Evolutionary conservation across 768 basidiomycete genomes (phyloP), one percentile per base, ranked within the genome.

Genomic region (Suillus plorans): DNA sequence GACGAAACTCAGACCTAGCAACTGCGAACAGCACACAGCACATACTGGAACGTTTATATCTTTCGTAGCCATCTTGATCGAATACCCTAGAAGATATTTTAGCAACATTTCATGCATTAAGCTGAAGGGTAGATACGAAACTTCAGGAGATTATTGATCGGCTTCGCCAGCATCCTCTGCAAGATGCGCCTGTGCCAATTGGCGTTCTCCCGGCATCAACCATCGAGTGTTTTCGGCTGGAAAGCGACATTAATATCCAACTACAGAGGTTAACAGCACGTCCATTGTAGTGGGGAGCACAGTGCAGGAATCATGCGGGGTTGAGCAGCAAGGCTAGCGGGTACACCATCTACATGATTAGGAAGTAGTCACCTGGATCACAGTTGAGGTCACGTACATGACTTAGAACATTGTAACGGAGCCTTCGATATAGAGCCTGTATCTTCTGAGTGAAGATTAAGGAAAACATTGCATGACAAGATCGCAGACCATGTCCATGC

Each of bases 161-260:
- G 87, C 87, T 75, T 89, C 87, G 2, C 87, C 87, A 10, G 84
- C 86, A 69, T 89, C 88, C 69, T 89, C 89, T 0, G 88, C 85
- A 18, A 89, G 82, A 16, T 88, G 85, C 18, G 82, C 83, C 72
- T 88, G 87, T 4, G 88, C 88, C n/a, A 90, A 78, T 36, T 1
- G 5, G 31, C 80, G 79, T 64, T 89, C 83, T 10, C 77, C 73
- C 0, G 79, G 70, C 14, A 78, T 77, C 37, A 89, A 71, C 87
- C 88, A 89, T 41, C 78, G 77, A 1, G 88, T 89, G 69, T 89
- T 90, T 84, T 67, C 3, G 86, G 86, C 86, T 89, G 66, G 31
- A 55, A 52, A 44, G 28, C 9, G 16, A 39, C 22, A 28, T 41
- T 25, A 18, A 25, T 25, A 28, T 5, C 5, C 4, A 58, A 41